Evolutionary conservation across 352 stramenopile species (phyloP).

Genomic region (Pythium scleroteichum): DNA sequence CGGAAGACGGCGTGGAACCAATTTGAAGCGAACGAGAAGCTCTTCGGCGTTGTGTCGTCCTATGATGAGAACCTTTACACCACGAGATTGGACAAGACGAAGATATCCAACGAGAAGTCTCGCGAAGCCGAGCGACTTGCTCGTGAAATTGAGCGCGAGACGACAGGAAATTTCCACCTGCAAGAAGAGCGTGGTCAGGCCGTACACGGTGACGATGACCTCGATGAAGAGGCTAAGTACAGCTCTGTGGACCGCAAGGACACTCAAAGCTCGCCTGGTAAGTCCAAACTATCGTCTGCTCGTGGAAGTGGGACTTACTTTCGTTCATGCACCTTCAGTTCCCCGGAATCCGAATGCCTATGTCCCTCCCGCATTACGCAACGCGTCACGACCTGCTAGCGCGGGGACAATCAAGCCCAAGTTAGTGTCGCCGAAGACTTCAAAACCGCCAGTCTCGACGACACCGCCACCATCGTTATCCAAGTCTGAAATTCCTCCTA

Average conservation of each 20-base stretch:
- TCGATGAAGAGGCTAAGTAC: constrained; percentile 96
- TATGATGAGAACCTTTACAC: constrained; percentile 99
- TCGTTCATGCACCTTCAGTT: constrained; percentile 5
- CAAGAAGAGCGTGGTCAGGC: constrained; percentile 92
- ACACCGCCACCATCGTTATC: not conserved
- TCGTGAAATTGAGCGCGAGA: constrained; percentile 93
- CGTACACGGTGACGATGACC: constrained; percentile 60
- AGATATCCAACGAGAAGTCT: constrained; percentile 89
- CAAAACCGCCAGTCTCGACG: not conserved
- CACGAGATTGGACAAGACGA: constrained; percentile 93
- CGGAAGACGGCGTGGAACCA: constrained; percentile 92
- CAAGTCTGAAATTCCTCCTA: not conserved
- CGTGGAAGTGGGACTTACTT: not conserved
- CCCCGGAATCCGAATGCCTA: constrained; percentile 49
- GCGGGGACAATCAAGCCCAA: constrained; percentile 25
- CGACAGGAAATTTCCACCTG: constrained; percentile 93
- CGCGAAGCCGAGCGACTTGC: constrained; percentile 92
- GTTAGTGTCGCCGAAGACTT: constrained; percentile 17
- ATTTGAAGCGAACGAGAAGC: constrained; percentile 95
- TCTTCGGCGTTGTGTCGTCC: constrained; percentile 94
- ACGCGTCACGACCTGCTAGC: constrained; percentile 43
- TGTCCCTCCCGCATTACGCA: constrained; percentile 66
- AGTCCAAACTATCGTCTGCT: not conserved
- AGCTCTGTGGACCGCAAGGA: constrained; percentile 89
- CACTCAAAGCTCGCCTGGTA: constrained; percentile 5